phyloP scores from a whole-genome alignment of 352 stramenopile species.

The Thalassiosira mediterranea region DNA sequence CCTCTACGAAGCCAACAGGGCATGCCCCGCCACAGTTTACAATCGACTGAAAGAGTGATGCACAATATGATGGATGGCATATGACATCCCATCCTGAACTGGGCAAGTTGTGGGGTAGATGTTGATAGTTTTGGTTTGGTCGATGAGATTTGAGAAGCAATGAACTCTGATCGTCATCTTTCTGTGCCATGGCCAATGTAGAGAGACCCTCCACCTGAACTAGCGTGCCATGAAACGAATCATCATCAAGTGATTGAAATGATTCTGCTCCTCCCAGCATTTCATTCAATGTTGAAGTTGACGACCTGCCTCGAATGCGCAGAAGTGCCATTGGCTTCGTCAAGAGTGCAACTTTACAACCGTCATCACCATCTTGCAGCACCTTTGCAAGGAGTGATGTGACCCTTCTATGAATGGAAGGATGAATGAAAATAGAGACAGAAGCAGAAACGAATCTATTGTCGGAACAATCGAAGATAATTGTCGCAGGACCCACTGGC shows the following conservation, averaged over 20 bases:
- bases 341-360: constrained; percentile 23
- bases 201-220: no score
- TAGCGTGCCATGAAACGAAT: no score
- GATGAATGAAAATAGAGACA: constrained; percentile 47
- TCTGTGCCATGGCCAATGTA: no score
- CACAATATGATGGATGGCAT: constrained; percentile 43
- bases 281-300: constrained; percentile 14
- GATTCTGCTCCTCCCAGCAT: no score
- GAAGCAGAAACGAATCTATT: constrained; percentile 1
- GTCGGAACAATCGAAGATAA: constrained; percentile 30
- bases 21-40: constrained; percentile 46
- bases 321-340: constrained; percentile 38
- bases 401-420: constrained; percentile 30
- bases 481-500: constrained; percentile 55
- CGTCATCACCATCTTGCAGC: constrained; percentile 5
- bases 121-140: constrained; percentile 31
- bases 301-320: constrained; percentile 36
- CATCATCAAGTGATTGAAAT: constrained; percentile 4
- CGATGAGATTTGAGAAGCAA: constrained; percentile 44
- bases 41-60: constrained; percentile 47
- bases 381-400: constrained; percentile 17
- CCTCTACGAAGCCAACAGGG: constrained; percentile 71
- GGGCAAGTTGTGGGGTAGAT: constrained; percentile 45
- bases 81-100: constrained; percentile 68
- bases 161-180: no score